phyloP scores from a whole-genome alignment of 495 filamentous ascomycete species.

The Daldinia concentrica region DNA sequence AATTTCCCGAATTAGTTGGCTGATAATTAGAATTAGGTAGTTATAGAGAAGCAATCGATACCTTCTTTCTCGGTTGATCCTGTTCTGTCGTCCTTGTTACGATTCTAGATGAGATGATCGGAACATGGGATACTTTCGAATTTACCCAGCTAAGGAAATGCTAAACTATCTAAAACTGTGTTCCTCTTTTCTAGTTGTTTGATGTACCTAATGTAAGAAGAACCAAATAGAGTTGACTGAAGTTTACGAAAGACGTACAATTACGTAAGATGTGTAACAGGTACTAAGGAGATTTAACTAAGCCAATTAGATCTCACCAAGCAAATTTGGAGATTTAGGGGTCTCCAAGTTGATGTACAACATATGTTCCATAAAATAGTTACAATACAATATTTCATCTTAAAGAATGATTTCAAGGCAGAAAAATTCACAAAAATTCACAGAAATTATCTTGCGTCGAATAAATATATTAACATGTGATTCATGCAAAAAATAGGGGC shows the following conservation, averaged over 20 bases:
- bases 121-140: no score
- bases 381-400: neutral
- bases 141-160: no score
- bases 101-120: no score
- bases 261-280: neutral
- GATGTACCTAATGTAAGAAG: no score
- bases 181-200: no score
- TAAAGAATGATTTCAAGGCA: neutral
- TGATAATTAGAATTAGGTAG: no score
- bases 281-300: neutral
- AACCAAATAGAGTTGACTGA: neutral
- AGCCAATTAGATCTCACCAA: neutral
- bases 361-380: neutral
- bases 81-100: no score
- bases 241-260: neutral
- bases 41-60: neutral
- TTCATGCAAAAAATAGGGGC: neutral
- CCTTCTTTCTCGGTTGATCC: no score
- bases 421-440: conserved; percentile 3
- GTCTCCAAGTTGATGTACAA: neutral
- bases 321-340: neutral
- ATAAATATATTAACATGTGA: neutral
- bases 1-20: no score
- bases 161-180: no score
- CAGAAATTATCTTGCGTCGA: neutral